phyloP scores from a whole-genome alignment of 768 basidiomycete genomes.

The Rhizopogon sp. region DNA sequence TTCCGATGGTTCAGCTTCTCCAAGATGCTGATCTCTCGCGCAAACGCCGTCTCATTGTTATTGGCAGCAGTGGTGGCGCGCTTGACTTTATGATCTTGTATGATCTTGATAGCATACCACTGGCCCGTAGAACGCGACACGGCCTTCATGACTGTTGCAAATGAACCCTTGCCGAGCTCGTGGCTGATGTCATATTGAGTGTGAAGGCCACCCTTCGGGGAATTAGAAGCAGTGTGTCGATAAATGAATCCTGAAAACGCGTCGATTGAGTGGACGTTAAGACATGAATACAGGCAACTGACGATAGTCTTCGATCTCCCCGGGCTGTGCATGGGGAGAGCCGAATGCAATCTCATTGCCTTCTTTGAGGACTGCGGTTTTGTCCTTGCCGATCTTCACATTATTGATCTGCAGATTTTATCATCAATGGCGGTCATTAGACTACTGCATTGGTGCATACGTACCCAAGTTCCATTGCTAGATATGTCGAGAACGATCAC shows the following conservation, averaged over 20 bases:
- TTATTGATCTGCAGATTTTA: slow-evolving; percentile 31
- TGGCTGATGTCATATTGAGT: slow-evolving; percentile 59
- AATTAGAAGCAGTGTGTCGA: slow-evolving; percentile 52
- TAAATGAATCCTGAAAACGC: slow-evolving; percentile 58
- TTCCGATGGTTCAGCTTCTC: slow-evolving; percentile 73
- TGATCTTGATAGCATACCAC: slow-evolving; percentile 88
- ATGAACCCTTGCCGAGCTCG: slow-evolving; percentile 86
- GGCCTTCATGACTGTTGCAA: slow-evolving; percentile 86
- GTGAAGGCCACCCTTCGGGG: slow-evolving; percentile 50
- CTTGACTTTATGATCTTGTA: slow-evolving; percentile 47
- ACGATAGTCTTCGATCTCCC: slow-evolving; percentile 71
- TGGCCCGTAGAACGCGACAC: slow-evolving; percentile 64
- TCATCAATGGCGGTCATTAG: background rate
- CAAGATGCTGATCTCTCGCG: slow-evolving; percentile 77
- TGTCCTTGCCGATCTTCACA: slow-evolving; percentile 32
- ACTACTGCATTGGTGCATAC: slow-evolving; percentile 11
- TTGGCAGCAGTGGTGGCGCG: slow-evolving; percentile 29
- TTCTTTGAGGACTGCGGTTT: slow-evolving; percentile 38
- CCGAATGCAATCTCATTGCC: slow-evolving; percentile 91
- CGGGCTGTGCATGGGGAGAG: slow-evolving; percentile 39
- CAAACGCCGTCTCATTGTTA: slow-evolving; percentile 37
- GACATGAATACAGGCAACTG: slow-evolving; percentile 21
- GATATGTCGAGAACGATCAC: slow-evolving; percentile 31
- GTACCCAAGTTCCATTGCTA: slow-evolving; percentile 42
- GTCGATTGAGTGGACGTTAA: background rate